These are phyloP conservation scores for Mycena galericulata DNA, from an alignment of 768 basidiomycete species.

Conservation along the genomic window DNA sequence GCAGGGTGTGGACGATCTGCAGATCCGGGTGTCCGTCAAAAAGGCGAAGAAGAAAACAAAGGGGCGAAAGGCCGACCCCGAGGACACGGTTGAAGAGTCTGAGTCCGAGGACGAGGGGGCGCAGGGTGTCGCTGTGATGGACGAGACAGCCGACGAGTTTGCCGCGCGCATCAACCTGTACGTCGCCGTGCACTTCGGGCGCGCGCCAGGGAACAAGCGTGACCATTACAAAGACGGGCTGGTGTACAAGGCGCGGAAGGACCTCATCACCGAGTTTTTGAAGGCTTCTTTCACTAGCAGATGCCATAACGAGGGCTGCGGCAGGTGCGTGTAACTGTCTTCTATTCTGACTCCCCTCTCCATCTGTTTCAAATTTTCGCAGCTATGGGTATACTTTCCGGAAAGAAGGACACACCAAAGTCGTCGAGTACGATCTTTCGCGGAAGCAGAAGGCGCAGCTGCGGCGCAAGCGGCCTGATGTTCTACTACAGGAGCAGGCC, in stretches of 20 bases:
- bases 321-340: constrained; percentile 69
- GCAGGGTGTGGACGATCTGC: constrained; percentile 77
- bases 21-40: constrained; percentile 52
- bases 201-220: constrained; percentile 67
- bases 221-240: constrained; percentile 91
- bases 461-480: constrained; percentile 78
- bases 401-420: constrained; percentile 93
- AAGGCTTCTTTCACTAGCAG: constrained; percentile 74
- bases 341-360: constrained; percentile 4
- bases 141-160: constrained; percentile 73
- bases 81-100: constrained; percentile 49
- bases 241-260: constrained; percentile 89
- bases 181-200: constrained; percentile 66
- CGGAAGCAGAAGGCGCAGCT: constrained; percentile 77
- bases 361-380: constrained; percentile 19
- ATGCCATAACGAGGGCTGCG: constrained; percentile 83
- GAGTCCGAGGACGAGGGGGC: constrained; percentile 53
- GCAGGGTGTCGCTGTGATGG: constrained; percentile 57
- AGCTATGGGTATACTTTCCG: constrained; percentile 89
- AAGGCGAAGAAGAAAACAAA: constrained; percentile 42
- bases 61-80: constrained; percentile 46
- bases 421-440: constrained; percentile 93
- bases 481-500: constrained; percentile 68
- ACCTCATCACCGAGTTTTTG: constrained; percentile 84
- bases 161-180: constrained; percentile 73